Percentiles rank a stretch among this genome's conserved stretches.
Conservation (phyloP, 2,329 filamentous ascomycete genomes). For the Fusarium denticulatum region DNA sequence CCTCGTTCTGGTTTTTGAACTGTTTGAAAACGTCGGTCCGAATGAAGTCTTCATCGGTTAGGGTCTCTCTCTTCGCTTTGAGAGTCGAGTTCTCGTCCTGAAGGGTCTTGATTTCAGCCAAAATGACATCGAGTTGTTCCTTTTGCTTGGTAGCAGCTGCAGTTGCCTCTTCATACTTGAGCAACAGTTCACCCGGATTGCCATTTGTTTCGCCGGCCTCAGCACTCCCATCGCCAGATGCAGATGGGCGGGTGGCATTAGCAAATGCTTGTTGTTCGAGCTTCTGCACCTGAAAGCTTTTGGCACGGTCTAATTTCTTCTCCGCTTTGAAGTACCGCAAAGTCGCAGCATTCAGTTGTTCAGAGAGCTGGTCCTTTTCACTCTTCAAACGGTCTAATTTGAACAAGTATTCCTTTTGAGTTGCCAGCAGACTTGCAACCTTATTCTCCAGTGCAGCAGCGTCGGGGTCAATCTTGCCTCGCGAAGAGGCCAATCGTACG, state of each 20-base stretch:
- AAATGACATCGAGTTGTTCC: conserved; percentile 82
- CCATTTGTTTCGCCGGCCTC: conserved; percentile 63
- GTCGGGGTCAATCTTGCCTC: conserved; percentile 71
- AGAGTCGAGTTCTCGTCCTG: conserved; percentile 83
- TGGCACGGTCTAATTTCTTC: conserved; percentile 89
- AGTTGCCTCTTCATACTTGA: conserved; percentile 79
- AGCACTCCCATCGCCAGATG: conserved; percentile 57
- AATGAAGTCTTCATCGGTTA: conserved; percentile 93
- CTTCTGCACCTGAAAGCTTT: conserved; percentile 89
- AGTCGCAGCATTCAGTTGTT: conserved; percentile 88
- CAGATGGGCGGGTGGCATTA: conserved; percentile 65
- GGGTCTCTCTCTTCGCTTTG: conserved; percentile 72
- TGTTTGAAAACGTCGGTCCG: conserved; percentile 94
- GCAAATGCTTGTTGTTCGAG: conserved; percentile 88
- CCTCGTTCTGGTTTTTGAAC: conserved; percentile 89
- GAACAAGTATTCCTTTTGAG: conserved; percentile 82
- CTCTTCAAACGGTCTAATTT: conserved; percentile 78
- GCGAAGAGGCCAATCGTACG: conserved; percentile 59
- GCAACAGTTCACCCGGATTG: conserved; percentile 73
- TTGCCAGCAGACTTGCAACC: conserved; percentile 77
- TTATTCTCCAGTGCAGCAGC: conserved; percentile 77
- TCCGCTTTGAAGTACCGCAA: conserved; percentile 94
- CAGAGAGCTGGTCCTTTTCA: conserved; percentile 86
- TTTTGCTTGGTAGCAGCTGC: conserved; percentile 85
- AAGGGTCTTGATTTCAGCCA: conserved; percentile 78